These are phyloP conservation scores for Trichophyton mentagrophytes DNA, from an alignment of 2,329 filamentous ascomycete genomes.

Conservation along the genomic window DNA sequence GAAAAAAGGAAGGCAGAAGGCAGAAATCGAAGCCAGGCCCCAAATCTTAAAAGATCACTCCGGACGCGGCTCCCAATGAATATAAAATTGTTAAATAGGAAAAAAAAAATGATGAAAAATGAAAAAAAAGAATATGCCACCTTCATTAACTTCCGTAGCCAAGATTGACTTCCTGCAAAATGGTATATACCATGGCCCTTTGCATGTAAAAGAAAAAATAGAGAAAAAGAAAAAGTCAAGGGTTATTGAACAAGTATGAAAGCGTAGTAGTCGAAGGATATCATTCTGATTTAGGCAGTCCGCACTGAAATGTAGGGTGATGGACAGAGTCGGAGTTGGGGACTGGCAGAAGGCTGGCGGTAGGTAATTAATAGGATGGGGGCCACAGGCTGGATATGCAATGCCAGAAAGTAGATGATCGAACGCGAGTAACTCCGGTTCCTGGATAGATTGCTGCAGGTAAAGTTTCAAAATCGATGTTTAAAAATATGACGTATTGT, in stretches of 20 bases:
- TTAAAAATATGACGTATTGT: background rate
- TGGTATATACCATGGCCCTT: background rate
- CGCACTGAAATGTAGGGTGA: too few relatives aligned
- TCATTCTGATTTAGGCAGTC: background rate
- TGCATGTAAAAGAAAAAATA: background rate
- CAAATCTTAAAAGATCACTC: background rate
- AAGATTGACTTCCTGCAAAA: background rate
- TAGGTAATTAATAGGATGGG: background rate
- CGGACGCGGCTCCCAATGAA: conserved; percentile 3
- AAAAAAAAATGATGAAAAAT: background rate
- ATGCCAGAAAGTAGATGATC: background rate
- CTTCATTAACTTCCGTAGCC: background rate
- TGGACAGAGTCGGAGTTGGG: background rate
- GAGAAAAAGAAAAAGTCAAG: background rate
- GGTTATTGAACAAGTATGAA: background rate
- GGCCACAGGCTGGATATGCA: background rate
- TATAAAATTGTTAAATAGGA: background rate
- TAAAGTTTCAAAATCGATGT: too few relatives aligned
- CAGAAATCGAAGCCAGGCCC: background rate
- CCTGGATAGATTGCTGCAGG: background rate
- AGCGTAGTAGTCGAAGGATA: background rate
- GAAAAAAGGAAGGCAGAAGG: background rate
- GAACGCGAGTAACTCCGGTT: background rate
- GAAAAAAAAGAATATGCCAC: background rate
- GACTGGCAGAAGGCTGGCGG: background rate